Evolutionary conservation across 75 land plant genomes (phyloP).

Genomic region (Pinus tabuliformis): DNA sequence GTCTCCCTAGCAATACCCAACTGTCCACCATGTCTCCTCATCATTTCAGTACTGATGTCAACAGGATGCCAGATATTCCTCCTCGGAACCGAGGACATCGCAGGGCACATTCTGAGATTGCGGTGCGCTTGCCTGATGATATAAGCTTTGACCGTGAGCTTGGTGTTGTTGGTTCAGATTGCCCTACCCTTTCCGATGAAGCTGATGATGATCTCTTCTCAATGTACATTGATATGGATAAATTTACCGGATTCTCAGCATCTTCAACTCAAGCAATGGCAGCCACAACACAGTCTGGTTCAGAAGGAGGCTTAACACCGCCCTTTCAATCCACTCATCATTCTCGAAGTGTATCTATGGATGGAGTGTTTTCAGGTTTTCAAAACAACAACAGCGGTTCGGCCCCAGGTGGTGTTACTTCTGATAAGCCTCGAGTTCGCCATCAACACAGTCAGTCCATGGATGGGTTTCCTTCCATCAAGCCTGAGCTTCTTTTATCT

Average conservation of each 20-base stretch:
- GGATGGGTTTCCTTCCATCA: slow-evolving; percentile 79
- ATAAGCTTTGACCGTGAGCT: slow-evolving; percentile 81
- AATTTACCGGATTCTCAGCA: slow-evolving; percentile 54
- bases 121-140: slow-evolving; percentile 85
- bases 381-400: slow-evolving; percentile 11
- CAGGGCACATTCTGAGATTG: slow-evolving; percentile 92
- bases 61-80: slow-evolving; percentile 85
- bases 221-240: slow-evolving; percentile 97
- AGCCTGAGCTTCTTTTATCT: slow-evolving; percentile 53
- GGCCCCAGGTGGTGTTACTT: slow-evolving; percentile 10
- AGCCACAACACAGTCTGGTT: slow-evolving; percentile 12
- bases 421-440: slow-evolving; percentile 46
- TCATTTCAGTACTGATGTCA: slow-evolving; percentile 84
- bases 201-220: slow-evolving; percentile 75
- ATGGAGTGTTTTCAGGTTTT: slow-evolving; percentile 32
- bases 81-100: slow-evolving; percentile 77
- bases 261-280: slow-evolving; percentile 34
- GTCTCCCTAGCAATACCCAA: too few relatives aligned
- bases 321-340: slow-evolving; percentile 24
- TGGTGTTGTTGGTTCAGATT: slow-evolving; percentile 67
- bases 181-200: slow-evolving; percentile 79
- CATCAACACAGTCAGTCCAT: slow-evolving; percentile 97
- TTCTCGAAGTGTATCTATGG: slow-evolving; percentile 33
- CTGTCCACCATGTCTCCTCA: not conserved
- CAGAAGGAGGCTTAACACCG: slow-evolving; percentile 9